A percentile compares a stretch with the other conserved stretches of the same genome.
Evolutionary conservation across 371 early-diverging fungal genomes (phyloP).

Genomic region (Circinella umbellata): DNA sequence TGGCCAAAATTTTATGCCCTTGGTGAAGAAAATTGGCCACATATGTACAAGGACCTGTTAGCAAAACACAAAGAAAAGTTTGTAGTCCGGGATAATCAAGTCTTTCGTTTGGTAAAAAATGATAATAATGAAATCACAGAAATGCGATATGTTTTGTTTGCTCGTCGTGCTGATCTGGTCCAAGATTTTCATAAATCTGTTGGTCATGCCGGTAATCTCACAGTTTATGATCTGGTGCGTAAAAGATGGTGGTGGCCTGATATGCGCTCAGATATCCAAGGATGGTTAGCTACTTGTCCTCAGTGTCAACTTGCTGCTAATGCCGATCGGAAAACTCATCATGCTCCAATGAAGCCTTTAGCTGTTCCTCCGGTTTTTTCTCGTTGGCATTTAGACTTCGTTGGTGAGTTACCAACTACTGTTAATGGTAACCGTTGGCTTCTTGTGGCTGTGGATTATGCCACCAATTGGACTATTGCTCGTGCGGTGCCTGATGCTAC

Average conservation of each 20-base stretch:
- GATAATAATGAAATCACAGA: background rate
- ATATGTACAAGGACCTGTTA: background rate
- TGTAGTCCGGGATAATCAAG: background rate
- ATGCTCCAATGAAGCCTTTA: background rate
- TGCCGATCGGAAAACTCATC: slow-evolving; percentile 3
- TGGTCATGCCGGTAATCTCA: slow-evolving; percentile 15
- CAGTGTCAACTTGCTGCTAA: slow-evolving; percentile 5
- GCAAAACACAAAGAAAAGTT: slow-evolving; percentile 10
- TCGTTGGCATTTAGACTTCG: slow-evolving; percentile 32
- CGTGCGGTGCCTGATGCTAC: slow-evolving; percentile 11
- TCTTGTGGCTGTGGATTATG: slow-evolving; percentile 40
- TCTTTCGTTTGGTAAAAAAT: background rate
- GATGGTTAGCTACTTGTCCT: background rate
- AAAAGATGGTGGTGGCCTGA: slow-evolving; percentile 30
- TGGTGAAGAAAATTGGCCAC: background rate
- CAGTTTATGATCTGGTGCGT: slow-evolving; percentile 15
- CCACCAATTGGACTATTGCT: slow-evolving; percentile 42
- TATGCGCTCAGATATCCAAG: slow-evolving; percentile 17
- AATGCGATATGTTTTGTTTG: slow-evolving; percentile 6
- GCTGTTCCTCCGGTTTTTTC: background rate
- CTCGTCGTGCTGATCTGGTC: slow-evolving; percentile 9
- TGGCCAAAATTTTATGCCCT: background rate
- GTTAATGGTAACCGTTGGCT: slow-evolving; percentile 24
- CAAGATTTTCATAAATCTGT: slow-evolving; percentile 10
- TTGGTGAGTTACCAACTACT: slow-evolving; percentile 28